Evolutionary conservation across 2,329 filamentous ascomycete species (phyloP).

Genomic region (Graphium sp.): DNA sequence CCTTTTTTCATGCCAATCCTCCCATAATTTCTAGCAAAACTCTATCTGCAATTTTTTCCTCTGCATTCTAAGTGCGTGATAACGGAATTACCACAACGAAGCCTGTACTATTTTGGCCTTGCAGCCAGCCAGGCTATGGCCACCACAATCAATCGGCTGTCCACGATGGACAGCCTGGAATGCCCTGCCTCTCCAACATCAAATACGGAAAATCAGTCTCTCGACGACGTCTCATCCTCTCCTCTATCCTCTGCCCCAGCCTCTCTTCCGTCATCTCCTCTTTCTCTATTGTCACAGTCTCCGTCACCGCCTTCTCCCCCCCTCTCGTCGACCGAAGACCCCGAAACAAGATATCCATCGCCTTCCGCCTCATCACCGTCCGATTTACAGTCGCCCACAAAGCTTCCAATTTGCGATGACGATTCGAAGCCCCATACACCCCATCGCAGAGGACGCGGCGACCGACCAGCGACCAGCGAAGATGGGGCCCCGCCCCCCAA

Average conservation of each 20-base stretch:
- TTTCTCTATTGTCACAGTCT: conserved; percentile 34
- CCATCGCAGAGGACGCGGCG: too few species aligned
- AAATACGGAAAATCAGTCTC: too few species aligned
- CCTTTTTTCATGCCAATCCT: too few species aligned
- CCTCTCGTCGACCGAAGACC: conserved; percentile 15
- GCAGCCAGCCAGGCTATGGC: conserved; percentile 1
- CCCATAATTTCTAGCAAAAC: too few species aligned
- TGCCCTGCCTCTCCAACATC: too few species aligned
- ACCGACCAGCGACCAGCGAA: conserved; percentile 8
- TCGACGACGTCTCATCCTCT: too few species aligned
- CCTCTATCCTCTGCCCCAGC: conserved; percentile 20
- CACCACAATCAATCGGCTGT: too few species aligned
- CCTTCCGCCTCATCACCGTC: conserved; percentile 29
- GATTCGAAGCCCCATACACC: too few species aligned
- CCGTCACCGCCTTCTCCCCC: conserved; percentile 32
- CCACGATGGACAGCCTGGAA: too few species aligned
- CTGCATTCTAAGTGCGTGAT: background rate
- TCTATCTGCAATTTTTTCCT: background rate
- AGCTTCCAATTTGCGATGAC: conserved; percentile 20
- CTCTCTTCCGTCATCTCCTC: conserved; percentile 34
- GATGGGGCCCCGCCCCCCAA: conserved; percentile 58
- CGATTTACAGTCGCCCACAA: conserved; percentile 32
- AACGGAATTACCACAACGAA: background rate
- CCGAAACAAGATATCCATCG: conserved; percentile 31
- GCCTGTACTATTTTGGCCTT: too few species aligned